Percentiles rank a stretch among this genome's conserved stretches.
phyloP scores from a whole-genome alignment of 345 rosid genomes.

The Aurinia saxatilis region DNA sequence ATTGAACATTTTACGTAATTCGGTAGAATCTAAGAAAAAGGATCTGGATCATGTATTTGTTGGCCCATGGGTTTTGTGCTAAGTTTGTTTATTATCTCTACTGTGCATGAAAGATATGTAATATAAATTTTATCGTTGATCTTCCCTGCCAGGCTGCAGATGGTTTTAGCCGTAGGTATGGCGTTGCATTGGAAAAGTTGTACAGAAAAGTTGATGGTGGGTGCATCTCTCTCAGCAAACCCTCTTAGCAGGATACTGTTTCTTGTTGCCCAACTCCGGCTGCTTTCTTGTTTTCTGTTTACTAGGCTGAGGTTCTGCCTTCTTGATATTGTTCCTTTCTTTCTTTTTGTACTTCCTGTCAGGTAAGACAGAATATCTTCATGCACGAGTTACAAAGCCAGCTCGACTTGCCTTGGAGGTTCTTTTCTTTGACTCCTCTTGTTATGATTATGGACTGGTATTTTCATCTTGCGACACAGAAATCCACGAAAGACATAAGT shows the following conservation, averaged over 20 bases:
- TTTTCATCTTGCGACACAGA: slow-evolving; percentile 1
- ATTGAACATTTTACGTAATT: not conserved
- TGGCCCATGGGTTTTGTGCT: not conserved
- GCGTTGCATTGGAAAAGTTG: slow-evolving; percentile 49
- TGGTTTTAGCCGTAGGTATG: slow-evolving; percentile 86
- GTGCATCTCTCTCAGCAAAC: too few relatives aligned
- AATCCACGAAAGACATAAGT: not conserved
- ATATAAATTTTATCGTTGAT: not conserved
- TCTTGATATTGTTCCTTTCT: not conserved
- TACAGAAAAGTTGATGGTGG: slow-evolving; percentile 69
- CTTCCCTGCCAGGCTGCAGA: slow-evolving; percentile 72
- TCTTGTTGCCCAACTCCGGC: slow-evolving; percentile 5
- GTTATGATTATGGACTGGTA: slow-evolving; percentile 3
- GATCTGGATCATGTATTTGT: not conserved
- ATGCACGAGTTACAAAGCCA: slow-evolving; percentile 58
- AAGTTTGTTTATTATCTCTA: not conserved
- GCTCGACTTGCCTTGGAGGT: slow-evolving; percentile 78
- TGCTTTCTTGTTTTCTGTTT: not conserved
- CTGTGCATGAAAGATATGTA: not conserved
- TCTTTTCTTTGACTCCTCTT: slow-evolving; percentile 24
- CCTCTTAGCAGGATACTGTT: too few relatives aligned
- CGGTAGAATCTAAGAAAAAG: slow-evolving; percentile 1
- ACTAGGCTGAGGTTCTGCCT: slow-evolving; percentile 1
- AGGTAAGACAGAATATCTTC: slow-evolving; percentile 89
- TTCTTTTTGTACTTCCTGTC: slow-evolving; percentile 12